Evolutionary conservation across 495 filamentous ascomycete species (phyloP).

Genomic region (Hypoxylon trugodes): DNA sequence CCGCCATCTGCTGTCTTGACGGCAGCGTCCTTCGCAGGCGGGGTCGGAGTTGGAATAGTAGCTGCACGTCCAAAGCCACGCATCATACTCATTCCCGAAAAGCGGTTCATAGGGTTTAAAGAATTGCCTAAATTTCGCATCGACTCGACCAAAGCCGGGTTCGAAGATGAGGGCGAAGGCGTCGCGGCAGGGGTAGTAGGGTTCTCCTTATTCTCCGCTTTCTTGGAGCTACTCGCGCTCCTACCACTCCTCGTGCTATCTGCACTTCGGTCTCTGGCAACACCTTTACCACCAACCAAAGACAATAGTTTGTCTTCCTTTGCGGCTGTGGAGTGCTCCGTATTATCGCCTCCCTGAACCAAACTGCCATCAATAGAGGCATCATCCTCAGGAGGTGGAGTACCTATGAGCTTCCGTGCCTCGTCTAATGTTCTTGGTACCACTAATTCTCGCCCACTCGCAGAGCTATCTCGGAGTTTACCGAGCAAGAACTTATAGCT

Average conservation of each 20-base stretch:
- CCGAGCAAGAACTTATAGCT: slow-evolving; percentile 95
- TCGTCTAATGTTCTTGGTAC: slow-evolving; percentile 93
- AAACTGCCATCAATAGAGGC: slow-evolving; percentile 57
- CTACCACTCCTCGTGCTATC: slow-evolving; percentile 68
- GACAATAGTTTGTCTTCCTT: slow-evolving; percentile 68
- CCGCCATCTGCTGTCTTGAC: slow-evolving; percentile 52
- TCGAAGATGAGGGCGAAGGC: slow-evolving; percentile 53
- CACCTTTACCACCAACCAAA: slow-evolving; percentile 68
- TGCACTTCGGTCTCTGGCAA: slow-evolving; percentile 73
- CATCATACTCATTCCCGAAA: slow-evolving; percentile 73
- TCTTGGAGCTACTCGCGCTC: slow-evolving; percentile 66
- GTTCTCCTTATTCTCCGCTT: slow-evolving; percentile 54
- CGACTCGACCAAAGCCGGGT: slow-evolving; percentile 73
- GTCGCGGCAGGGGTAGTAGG: slow-evolving; percentile 35
- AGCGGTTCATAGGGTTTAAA: slow-evolving; percentile 83
- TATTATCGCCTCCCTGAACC: slow-evolving; percentile 53
- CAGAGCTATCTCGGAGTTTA: slow-evolving; percentile 76
- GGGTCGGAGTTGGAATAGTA: slow-evolving; percentile 43
- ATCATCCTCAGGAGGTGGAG: slow-evolving; percentile 67
- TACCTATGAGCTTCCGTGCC: slow-evolving; percentile 83
- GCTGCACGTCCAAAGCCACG: slow-evolving; percentile 73
- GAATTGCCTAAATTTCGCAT: slow-evolving; percentile 85
- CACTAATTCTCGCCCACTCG: slow-evolving; percentile 54
- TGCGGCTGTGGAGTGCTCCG: slow-evolving; percentile 43
- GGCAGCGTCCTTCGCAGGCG: slow-evolving; percentile 40